Base-by-base conservation (phyloP, 1,284 basidiomycete species). In the Irpex lacteus region DNA sequence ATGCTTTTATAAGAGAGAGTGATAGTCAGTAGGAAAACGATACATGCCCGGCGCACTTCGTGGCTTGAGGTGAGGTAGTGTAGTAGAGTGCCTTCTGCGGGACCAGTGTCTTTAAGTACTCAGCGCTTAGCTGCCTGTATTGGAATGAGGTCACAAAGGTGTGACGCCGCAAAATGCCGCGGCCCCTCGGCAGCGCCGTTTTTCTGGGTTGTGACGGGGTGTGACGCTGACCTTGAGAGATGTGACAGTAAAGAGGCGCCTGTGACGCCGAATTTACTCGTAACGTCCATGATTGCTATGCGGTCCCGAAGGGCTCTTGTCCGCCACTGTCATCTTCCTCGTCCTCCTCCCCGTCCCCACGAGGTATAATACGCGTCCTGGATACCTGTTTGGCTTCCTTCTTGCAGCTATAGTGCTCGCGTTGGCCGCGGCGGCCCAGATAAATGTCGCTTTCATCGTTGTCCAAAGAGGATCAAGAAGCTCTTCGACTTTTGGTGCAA, bases 401-500 rank as follows among this genome's bases (percentile, higher is more conserved):
- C 50, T 58, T 44, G 52, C 50, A 49, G 37, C 50, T 56, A 38
- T 44, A 44, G 50, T 60, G 15, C 34, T 60, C 2, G 40, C 40
- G 18, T 19, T 59, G 71, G 70, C 70, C 71, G 59, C 15, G 60
- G 62, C 63, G 70, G 70, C 67, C 69, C 68, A 65, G 63, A 72
- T 26, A 56, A 56, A 56, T 56, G 54, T 56, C 54, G 21, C 54
- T 73, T 70, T 70, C 73, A 63, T 68, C 72, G 50, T 67, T 75
- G 64, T 88, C 83, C 57, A 88, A 88, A 73, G 89, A 91, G 74
- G 88, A 91, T 71, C 86, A 88, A 78, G 90, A 91, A 74, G 84
- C 81, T 3, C 84, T 92, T 65, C 87, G 86, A 72, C 82, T 90
- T 64, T 89, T 99, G 69, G 92, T 97, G 66, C 95, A 98, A 76